Conservation (phyloP, 75 land plant species). For the Sequoia sempervirens region DNA sequence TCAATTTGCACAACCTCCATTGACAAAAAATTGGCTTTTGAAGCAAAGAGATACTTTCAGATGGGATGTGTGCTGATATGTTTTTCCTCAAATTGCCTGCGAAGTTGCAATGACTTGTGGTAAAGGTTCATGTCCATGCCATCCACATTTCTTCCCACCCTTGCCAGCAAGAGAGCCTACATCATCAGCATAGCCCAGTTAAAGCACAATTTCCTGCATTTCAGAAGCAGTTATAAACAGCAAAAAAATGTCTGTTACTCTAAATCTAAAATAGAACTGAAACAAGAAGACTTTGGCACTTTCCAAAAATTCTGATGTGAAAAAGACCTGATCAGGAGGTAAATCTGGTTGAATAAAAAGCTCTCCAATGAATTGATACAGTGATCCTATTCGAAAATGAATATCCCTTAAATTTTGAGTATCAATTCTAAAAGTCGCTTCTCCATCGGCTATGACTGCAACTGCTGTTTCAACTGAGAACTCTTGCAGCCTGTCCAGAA, state of each 20-base stretch:
- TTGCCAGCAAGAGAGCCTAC: constrained; percentile 62
- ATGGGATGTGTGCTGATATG: not conserved
- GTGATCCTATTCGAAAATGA: constrained; percentile 52
- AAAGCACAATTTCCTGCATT: not conserved
- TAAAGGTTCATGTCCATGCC: constrained; percentile 77
- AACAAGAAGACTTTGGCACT: not conserved
- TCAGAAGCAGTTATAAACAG: not conserved
- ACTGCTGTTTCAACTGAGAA: constrained; percentile 51
- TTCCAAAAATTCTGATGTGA: not conserved
- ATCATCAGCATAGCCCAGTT: not conserved
- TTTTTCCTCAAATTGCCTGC: constrained; percentile 51
- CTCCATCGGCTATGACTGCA: constrained; percentile 60
- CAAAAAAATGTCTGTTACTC: constrained; percentile 1
- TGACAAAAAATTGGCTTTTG: not conserved
- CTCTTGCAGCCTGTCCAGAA: constrained; percentile 42
- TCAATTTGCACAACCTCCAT: not conserved
- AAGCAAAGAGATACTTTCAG: not conserved
- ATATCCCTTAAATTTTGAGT: constrained; percentile 66
- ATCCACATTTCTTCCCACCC: constrained; percentile 82
- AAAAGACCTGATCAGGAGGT: not conserved
- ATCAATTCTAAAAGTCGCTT: constrained; percentile 42
- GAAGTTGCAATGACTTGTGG: constrained; percentile 52
- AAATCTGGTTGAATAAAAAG: constrained; percentile 38
- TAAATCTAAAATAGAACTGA: not conserved
- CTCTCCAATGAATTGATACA: constrained; percentile 89